phyloP scores from a whole-genome alignment of 495 filamentous ascomycete genomes.

The Delitschia confertaspora region DNA sequence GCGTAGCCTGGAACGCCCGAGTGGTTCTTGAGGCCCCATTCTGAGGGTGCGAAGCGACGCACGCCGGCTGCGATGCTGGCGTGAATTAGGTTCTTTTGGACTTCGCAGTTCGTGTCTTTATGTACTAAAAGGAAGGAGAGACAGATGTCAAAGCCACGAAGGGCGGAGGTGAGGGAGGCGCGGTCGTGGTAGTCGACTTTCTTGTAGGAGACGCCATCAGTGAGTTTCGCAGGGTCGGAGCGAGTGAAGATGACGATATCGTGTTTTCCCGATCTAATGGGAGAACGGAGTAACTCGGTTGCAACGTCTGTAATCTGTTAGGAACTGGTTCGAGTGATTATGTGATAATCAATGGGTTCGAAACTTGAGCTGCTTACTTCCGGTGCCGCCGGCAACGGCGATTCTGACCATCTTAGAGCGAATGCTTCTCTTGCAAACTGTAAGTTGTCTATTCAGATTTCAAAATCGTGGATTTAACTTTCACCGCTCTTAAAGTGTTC shows the following conservation, averaged over 20 bases:
- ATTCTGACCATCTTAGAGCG: slow-evolving; percentile 20
- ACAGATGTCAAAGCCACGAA: slow-evolving; percentile 2
- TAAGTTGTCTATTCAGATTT: too few relatives aligned
- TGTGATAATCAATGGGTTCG: too few relatives aligned
- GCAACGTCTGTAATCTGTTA: slow-evolving; percentile 15
- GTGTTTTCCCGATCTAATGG: slow-evolving; percentile 5
- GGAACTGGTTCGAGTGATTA: background rate
- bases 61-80: slow-evolving; percentile 34
- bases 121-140: slow-evolving; percentile 8
- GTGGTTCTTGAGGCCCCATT: slow-evolving; percentile 26
- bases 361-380: slow-evolving; percentile 7
- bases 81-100: slow-evolving; percentile 32
- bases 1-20: slow-evolving; percentile 10
- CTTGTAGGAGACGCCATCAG: slow-evolving; percentile 1
- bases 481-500: too few relatives aligned
- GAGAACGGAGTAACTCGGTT: slow-evolving; percentile 13
- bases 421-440: too few relatives aligned
- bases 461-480: too few relatives aligned
- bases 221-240: background rate
- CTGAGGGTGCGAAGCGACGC: slow-evolving; percentile 34
- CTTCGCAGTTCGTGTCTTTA: slow-evolving; percentile 10
- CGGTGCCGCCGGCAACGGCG: slow-evolving; percentile 18
- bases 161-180: background rate
- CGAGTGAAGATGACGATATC: slow-evolving; percentile 13
- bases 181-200: slow-evolving; percentile 10